Percentiles rank a stretch among this genome's conserved stretches.
Evolutionary conservation across 1,139 yeast species (phyloP).

Genomic region (Williopsis jadinii): DNA sequence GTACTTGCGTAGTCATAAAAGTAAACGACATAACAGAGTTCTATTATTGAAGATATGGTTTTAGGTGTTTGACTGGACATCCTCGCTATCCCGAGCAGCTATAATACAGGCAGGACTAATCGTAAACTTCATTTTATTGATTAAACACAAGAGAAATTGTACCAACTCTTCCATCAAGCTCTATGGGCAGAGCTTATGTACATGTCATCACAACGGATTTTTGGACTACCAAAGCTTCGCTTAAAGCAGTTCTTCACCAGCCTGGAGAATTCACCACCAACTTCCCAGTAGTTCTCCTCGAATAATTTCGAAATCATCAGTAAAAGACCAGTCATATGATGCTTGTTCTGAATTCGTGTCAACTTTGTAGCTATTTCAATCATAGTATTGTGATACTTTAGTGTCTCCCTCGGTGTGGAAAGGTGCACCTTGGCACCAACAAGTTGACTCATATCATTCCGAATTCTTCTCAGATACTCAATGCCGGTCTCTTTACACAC

Average conservation of each 20-base stretch:
- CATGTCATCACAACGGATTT: slow-evolving; percentile 45
- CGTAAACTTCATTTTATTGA: slow-evolving; percentile 1
- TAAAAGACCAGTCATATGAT: slow-evolving; percentile 48
- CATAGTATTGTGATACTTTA: slow-evolving; percentile 31
- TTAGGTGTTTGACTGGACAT: neutral
- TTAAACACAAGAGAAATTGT: neutral
- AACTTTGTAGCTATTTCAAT: slow-evolving; percentile 24
- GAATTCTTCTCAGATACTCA: slow-evolving; percentile 30
- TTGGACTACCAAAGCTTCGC: slow-evolving; percentile 46
- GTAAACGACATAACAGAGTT: too few relatives aligned
- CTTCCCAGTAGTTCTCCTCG: slow-evolving; percentile 49
- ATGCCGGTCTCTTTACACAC: slow-evolving; percentile 18
- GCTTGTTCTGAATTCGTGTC: slow-evolving; percentile 29
- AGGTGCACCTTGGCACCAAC: slow-evolving; percentile 23
- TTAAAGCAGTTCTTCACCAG: slow-evolving; percentile 51
- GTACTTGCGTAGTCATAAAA: too few relatives aligned
- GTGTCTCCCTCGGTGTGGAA: slow-evolving; percentile 28
- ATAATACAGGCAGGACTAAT: neutral
- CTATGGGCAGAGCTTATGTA: slow-evolving; percentile 23
- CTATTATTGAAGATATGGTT: too few relatives aligned
- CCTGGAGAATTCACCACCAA: slow-evolving; percentile 52
- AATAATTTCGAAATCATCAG: slow-evolving; percentile 40
- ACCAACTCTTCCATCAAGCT: neutral
- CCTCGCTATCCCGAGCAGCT: neutral
- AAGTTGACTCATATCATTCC: slow-evolving; percentile 31